Conservation (phyloP, 805 yeast genomes). For the Starmerella powellii region DNA sequence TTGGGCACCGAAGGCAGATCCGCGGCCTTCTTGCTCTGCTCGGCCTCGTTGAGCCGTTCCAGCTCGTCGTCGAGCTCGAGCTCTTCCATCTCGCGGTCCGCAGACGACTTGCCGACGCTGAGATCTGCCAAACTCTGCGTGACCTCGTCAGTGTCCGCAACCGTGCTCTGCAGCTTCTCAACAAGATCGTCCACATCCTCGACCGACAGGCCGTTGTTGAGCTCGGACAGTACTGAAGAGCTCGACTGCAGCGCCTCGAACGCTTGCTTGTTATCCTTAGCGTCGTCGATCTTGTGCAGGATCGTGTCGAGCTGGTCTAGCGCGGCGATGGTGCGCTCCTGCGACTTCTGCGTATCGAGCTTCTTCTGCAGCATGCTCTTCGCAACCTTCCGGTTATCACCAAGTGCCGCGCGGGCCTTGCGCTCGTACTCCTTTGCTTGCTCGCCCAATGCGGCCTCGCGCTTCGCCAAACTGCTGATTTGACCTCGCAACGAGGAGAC, state of each 20-base stretch:
- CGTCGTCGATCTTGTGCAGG: conserved; percentile 34
- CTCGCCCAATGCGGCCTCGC: conserved; percentile 20
- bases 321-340: conserved; percentile 19
- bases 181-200: conserved; percentile 38
- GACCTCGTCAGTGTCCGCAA: conserved; percentile 32
- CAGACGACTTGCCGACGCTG: conserved; percentile 22
- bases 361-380: conserved; percentile 16
- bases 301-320: conserved; percentile 33
- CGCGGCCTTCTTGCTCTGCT: conserved; percentile 3
- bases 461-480: conserved; percentile 15
- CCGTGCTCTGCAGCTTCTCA: conserved; percentile 33
- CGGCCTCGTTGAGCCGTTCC: conserved; percentile 28
- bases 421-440: conserved; percentile 20
- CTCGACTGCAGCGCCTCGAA: conserved; percentile 32
- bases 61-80: conserved; percentile 34
- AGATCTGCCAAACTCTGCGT: conserved; percentile 28
- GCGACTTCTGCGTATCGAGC: conserved; percentile 23
- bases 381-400: conserved; percentile 13
- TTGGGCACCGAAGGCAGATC: conserved; percentile 10
- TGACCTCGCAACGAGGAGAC: conserved; percentile 13
- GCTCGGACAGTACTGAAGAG: conserved; percentile 28
- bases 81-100: conserved; percentile 23
- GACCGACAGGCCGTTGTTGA: conserved; percentile 30
- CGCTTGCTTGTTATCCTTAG: conserved; percentile 34
- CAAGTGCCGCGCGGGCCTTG: conserved; percentile 19